These are phyloP conservation scores for Populus hybrid DNA, from an alignment of 441 rosid species.

Conservation along the genomic window DNA sequence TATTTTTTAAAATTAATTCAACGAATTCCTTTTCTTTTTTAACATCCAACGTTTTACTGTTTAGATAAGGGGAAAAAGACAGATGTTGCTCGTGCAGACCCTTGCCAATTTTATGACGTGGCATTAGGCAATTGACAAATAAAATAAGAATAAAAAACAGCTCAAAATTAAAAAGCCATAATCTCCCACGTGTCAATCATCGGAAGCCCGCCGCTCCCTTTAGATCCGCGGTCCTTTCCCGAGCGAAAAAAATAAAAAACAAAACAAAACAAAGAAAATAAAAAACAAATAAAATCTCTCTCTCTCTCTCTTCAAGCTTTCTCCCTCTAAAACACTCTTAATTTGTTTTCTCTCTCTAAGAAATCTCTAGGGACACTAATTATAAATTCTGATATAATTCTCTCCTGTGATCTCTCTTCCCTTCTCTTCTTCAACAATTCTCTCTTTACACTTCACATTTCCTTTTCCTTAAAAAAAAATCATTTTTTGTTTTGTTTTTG, in stretches of 20 bases:
- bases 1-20: not conserved
- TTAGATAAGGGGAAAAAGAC: not conserved
- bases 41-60: not conserved
- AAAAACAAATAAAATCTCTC: not conserved
- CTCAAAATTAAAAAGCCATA: not conserved
- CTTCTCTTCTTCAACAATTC: conserved; percentile 8
- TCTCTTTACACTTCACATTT: conserved; percentile 16
- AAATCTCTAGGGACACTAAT: conserved; percentile 7
- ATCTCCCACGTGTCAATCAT: conserved; percentile 25
- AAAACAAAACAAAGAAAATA: not conserved
- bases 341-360: conserved; percentile 21
- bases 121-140: not conserved
- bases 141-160: not conserved
- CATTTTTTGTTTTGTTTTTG: conserved; percentile 5
- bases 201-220: conserved; percentile 21
- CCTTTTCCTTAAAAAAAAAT: not conserved
- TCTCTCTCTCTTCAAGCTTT: not conserved
- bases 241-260: conserved; percentile 15
- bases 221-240: conserved; percentile 41
- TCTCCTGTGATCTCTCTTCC: conserved; percentile 28
- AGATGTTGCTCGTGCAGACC: not conserved
- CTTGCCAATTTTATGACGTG: conserved; percentile 7
- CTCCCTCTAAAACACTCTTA: conserved; percentile 2
- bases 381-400: conserved; percentile 36
- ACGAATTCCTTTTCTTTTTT: not conserved